A percentile compares a stretch with the other conserved stretches of the same genome.
These are phyloP conservation scores for Sanguinoderma infundibulare DNA, from an alignment of 1,284 basidiomycete genomes.

Conservation along the genomic window DNA sequence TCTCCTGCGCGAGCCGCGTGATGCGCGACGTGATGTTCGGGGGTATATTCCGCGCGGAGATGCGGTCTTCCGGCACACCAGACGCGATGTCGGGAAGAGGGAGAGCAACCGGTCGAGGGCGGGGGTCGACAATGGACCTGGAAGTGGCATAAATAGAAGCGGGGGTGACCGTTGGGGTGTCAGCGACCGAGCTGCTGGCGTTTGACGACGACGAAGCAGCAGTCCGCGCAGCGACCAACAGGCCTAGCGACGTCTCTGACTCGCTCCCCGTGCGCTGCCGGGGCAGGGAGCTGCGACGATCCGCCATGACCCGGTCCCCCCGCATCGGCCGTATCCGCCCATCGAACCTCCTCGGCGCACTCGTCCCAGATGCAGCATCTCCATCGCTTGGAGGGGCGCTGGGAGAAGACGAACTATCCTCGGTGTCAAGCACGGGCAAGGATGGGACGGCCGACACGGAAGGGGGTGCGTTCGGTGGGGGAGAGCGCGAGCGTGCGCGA, in stretches of 20 bases:
- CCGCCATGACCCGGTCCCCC: not conserved
- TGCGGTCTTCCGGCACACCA: not conserved
- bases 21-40: constrained; percentile 18
- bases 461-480: constrained; percentile 3
- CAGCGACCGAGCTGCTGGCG: not conserved
- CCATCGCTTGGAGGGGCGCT: not conserved
- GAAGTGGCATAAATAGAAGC: not conserved
- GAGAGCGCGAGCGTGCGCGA: constrained; percentile 1
- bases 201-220: not conserved
- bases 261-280: constrained; percentile 11
- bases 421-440: not conserved
- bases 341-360: not conserved
- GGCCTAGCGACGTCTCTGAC: constrained; percentile 31
- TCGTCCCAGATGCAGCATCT: not conserved
- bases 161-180: not conserved
- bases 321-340: not conserved
- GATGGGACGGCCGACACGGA: too few relatives aligned
- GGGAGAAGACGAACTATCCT: constrained; percentile 2
- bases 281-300: constrained; percentile 9
- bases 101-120: not conserved
- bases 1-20: constrained; percentile 18
- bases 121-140: not conserved
- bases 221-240: constrained; percentile 32
- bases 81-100: not conserved
- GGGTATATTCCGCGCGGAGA: constrained; percentile 7